Percentiles rank a stretch among this genome's conserved stretches.
Evolutionary conservation across 306 rosid genomes (phyloP).

Genomic region (Quillaja saponaria): DNA sequence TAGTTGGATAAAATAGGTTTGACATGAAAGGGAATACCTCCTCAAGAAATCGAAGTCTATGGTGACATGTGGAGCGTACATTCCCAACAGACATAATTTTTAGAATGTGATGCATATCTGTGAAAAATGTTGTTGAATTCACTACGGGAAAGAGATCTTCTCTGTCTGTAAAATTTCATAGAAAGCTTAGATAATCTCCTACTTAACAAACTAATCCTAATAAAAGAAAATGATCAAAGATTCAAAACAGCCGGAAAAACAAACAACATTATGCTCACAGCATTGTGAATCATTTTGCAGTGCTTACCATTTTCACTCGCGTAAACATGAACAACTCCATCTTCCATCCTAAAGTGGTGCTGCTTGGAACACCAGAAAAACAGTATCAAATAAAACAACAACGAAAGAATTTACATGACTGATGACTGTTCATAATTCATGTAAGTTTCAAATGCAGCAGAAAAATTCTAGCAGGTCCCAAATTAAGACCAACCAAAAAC

Average conservation of each 20-base stretch:
- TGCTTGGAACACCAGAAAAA: conserved; percentile 38
- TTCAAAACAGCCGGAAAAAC: conserved; percentile 2
- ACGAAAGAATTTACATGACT: not conserved
- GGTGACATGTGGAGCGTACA: conserved; percentile 75
- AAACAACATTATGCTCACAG: not conserved
- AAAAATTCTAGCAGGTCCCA: conserved; percentile 8
- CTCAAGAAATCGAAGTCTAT: conserved; percentile 78
- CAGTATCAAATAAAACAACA: conserved; percentile 27
- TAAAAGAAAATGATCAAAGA: not conserved
- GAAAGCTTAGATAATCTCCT: conserved; percentile 22
- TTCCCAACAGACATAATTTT: conserved; percentile 76
- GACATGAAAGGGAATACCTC: conserved; percentile 55
- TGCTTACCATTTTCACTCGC: conserved; percentile 65
- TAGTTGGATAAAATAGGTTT: conserved; percentile 21
- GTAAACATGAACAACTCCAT: conserved; percentile 67
- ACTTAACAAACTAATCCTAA: conserved; percentile 12
- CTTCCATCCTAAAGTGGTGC: conserved; percentile 76
- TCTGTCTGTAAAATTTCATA: conserved; percentile 45
- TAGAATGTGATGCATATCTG: conserved; percentile 75
- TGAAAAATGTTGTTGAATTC: conserved; percentile 72
- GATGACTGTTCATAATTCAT: conserved; percentile 10
- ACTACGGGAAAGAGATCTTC: conserved; percentile 78
- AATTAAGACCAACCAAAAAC: conserved; percentile 6
- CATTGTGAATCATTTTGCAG: conserved; percentile 8
- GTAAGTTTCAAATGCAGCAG: conserved; percentile 19